Evolutionary conservation across 1,284 basidiomycete genomes (phyloP).

Genomic region (Trametes versicolor): DNA sequence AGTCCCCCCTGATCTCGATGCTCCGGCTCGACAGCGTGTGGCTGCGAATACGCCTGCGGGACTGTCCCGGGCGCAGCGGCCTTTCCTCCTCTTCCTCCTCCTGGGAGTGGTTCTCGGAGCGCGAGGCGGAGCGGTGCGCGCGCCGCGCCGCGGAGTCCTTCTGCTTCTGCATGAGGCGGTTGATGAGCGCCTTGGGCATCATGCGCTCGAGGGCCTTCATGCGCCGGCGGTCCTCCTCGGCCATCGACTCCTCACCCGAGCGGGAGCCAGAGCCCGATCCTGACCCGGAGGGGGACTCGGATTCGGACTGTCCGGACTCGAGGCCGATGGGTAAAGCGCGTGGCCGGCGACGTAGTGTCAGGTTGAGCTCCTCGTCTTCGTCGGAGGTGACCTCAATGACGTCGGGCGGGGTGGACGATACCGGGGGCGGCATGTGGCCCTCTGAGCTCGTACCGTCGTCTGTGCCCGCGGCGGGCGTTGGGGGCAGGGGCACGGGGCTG

Average conservation of each 20-base stretch:
- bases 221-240: constrained; percentile 19
- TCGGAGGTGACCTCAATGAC: constrained; percentile 25
- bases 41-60: constrained; percentile 33
- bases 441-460: constrained; percentile 24
- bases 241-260: constrained; percentile 14
- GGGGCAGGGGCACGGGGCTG: constrained; percentile 8
- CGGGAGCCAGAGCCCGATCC: background rate
- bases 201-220: constrained; percentile 31
- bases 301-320: background rate
- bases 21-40: constrained; percentile 14
- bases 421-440: constrained; percentile 15
- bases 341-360: constrained; percentile 4
- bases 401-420: constrained; percentile 23
- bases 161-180: constrained; percentile 25
- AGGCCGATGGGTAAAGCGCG: background rate
- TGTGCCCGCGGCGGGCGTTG: constrained; percentile 1
- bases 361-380: constrained; percentile 8
- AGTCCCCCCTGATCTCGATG: constrained; percentile 40
- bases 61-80: constrained; percentile 40
- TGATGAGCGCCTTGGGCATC: constrained; percentile 34
- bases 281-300: constrained; percentile 2
- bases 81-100: constrained; percentile 13
- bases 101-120: background rate
- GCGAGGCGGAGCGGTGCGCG: constrained; percentile 12
- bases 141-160: constrained; percentile 10